Evolutionary conservation across 768 basidiomycete genomes (phyloP).

Genomic region (Strobilomyces dryophilus): DNA sequence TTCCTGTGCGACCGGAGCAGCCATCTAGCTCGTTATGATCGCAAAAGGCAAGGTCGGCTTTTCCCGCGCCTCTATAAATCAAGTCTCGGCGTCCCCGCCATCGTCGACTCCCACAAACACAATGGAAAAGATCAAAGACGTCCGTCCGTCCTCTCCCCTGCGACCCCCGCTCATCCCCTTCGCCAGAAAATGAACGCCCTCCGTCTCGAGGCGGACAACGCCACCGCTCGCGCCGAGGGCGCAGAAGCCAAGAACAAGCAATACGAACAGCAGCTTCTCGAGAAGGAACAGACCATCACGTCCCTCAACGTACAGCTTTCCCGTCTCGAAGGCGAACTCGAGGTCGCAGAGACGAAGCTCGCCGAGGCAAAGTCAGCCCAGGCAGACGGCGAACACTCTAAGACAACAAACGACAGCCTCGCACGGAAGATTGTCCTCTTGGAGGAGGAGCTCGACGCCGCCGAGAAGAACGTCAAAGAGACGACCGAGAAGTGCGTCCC

Average conservation of each 20-base stretch:
- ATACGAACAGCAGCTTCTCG: slow-evolving; percentile 65
- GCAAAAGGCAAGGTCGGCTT: slow-evolving; percentile 27
- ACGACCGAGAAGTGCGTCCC: slow-evolving; percentile 87
- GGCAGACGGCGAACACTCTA: slow-evolving; percentile 66
- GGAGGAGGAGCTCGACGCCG: slow-evolving; percentile 92
- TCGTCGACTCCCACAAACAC: slow-evolving; percentile 13
- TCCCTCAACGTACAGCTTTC: slow-evolving; percentile 72
- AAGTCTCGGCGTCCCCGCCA: slow-evolving; percentile 14
- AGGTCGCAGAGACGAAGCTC: slow-evolving; percentile 66
- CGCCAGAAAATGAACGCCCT: slow-evolving; percentile 69
- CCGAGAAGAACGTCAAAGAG: slow-evolving; percentile 96
- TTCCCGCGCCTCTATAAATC: slow-evolving; percentile 34
- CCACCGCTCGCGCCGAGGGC: slow-evolving; percentile 77
- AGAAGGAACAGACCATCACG: slow-evolving; percentile 80
- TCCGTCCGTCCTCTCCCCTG: not conserved
- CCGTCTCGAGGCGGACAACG: slow-evolving; percentile 80
- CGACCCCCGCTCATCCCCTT: not conserved
- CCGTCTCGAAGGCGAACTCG: slow-evolving; percentile 62
- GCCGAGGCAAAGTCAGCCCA: slow-evolving; percentile 58
- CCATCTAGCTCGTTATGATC: slow-evolving; percentile 43
- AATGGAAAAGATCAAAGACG: slow-evolving; percentile 51
- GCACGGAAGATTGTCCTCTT: slow-evolving; percentile 82
- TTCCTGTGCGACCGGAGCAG: slow-evolving; percentile 74
- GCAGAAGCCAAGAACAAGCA: slow-evolving; percentile 84
- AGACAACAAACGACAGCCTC: slow-evolving; percentile 69